phyloP scores from a whole-genome alignment of 805 yeast genomes.

The Debaryomyces castellii region DNA sequence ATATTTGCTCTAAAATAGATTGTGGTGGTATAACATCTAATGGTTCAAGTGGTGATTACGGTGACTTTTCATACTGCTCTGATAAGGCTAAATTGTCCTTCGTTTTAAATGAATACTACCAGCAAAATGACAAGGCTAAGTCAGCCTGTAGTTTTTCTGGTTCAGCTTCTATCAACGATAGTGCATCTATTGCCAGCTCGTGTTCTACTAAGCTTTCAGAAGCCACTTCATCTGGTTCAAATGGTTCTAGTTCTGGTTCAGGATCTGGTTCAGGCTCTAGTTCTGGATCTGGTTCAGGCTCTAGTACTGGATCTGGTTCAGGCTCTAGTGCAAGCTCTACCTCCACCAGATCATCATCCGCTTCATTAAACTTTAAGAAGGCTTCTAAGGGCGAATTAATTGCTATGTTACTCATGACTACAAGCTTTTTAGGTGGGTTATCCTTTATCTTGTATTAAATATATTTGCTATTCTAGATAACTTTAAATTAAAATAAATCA shows the following conservation, averaged over 20 bases:
- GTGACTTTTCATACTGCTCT: slow-evolving; percentile 72
- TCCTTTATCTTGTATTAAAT: slow-evolving; percentile 25
- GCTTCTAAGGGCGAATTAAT: slow-evolving; percentile 28
- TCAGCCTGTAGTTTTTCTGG: slow-evolving; percentile 72
- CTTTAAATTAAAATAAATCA: background rate
- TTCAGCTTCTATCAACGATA: slow-evolving; percentile 49
- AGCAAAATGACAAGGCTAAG: slow-evolving; percentile 37
- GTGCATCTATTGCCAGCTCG: slow-evolving; percentile 28
- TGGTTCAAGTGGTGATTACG: slow-evolving; percentile 67
- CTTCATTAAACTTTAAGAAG: slow-evolving; percentile 17
- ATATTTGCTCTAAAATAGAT: slow-evolving; percentile 56
- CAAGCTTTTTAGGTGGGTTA: slow-evolving; percentile 45
- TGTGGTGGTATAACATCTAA: slow-evolving; percentile 63
- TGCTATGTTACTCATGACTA: slow-evolving; percentile 28
- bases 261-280: slow-evolving; percentile 21
- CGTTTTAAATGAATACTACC: slow-evolving; percentile 63
- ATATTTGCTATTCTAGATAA: background rate
- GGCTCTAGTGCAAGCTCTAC: slow-evolving; percentile 23
- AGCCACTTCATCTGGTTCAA: slow-evolving; percentile 15
- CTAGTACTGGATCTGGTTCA: slow-evolving; percentile 18
- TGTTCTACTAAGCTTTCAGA: slow-evolving; percentile 26
- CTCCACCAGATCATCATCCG: slow-evolving; percentile 19
- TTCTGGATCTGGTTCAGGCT: slow-evolving; percentile 16
- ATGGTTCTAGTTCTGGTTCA: slow-evolving; percentile 10
- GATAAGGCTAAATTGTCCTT: slow-evolving; percentile 64